These are phyloP conservation scores for Saxophila tyrrhenica DNA, from an alignment of 495 filamentous ascomycete species.

Conservation along the genomic window DNA sequence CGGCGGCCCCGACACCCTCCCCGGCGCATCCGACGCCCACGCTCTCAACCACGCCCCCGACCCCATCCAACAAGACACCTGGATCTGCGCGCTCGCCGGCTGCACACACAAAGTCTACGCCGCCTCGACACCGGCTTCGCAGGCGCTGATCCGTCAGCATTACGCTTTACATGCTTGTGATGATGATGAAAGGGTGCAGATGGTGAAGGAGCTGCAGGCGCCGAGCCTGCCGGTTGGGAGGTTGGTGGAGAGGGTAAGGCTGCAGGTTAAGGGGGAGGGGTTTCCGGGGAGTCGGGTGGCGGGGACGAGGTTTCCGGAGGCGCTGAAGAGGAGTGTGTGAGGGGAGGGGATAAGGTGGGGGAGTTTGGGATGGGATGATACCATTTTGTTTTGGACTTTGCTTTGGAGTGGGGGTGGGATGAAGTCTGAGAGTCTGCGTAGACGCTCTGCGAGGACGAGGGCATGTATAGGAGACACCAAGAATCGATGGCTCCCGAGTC, in stretches of 20 bases:
- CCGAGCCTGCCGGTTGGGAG: conserved; percentile 50
- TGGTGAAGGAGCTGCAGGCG: conserved; percentile 42
- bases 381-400: no score
- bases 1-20: neutral
- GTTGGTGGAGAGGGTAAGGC: conserved; percentile 22
- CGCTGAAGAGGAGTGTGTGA: conserved; percentile 6
- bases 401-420: no score
- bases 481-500: neutral
- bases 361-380: neutral
- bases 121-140: conserved; percentile 44
- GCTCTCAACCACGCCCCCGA: conserved; percentile 36
- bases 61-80: conserved; percentile 44
- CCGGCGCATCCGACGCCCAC: conserved; percentile 12
- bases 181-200: conserved; percentile 46
- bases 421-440: no score
- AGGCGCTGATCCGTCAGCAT: conserved; percentile 52
- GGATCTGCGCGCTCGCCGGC: conserved; percentile 58
- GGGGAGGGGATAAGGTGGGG: neutral
- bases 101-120: conserved; percentile 53
- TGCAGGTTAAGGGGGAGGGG: conserved; percentile 4
- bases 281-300: conserved; percentile 4
- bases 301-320: conserved; percentile 9
- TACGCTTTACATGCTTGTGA: conserved; percentile 51
- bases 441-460: no score
- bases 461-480: no score